These are phyloP conservation scores for Cytidiella melzeri DNA, from an alignment of 768 basidiomycete species.

Conservation along the genomic window DNA sequence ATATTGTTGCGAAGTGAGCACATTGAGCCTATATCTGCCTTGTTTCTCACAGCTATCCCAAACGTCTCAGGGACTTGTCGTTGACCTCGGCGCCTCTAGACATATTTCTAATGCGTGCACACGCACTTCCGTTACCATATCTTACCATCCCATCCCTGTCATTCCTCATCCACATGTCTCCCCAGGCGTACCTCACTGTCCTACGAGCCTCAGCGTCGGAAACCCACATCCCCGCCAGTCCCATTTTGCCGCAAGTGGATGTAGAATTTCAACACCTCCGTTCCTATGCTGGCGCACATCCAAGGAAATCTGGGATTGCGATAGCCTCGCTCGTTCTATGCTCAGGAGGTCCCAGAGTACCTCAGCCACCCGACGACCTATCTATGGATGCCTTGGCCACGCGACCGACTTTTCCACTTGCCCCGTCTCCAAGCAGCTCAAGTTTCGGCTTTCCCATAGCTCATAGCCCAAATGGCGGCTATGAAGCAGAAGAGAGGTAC, in stretches of 20 bases:
- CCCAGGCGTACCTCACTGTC: slow-evolving; percentile 60
- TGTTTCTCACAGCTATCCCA: not conserved
- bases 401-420: slow-evolving; percentile 51
- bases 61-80: not conserved
- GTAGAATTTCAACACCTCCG: slow-evolving; percentile 47
- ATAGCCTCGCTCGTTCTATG: slow-evolving; percentile 45
- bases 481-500: slow-evolving; percentile 39
- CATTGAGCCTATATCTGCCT: slow-evolving; percentile 2
- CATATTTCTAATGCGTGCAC: slow-evolving; percentile 59
- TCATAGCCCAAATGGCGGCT: slow-evolving; percentile 32
- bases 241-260: slow-evolving; percentile 38
- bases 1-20: slow-evolving; percentile 43
- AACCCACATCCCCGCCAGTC: slow-evolving; percentile 14
- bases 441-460: slow-evolving; percentile 49
- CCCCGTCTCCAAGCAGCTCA: slow-evolving; percentile 19
- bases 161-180: slow-evolving; percentile 67
- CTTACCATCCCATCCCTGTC: slow-evolving; percentile 61
- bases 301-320: slow-evolving; percentile 41
- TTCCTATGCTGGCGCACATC: slow-evolving; percentile 31
- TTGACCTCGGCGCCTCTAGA: slow-evolving; percentile 51
- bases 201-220: slow-evolving; percentile 30
- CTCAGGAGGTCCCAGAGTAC: slow-evolving; percentile 17
- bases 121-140: slow-evolving; percentile 69
- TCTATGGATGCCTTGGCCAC: slow-evolving; percentile 22
- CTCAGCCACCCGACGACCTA: slow-evolving; percentile 10